phyloP scores from a whole-genome alignment of 352 stramenopile species.

The Phytophthora megakarya region DNA sequence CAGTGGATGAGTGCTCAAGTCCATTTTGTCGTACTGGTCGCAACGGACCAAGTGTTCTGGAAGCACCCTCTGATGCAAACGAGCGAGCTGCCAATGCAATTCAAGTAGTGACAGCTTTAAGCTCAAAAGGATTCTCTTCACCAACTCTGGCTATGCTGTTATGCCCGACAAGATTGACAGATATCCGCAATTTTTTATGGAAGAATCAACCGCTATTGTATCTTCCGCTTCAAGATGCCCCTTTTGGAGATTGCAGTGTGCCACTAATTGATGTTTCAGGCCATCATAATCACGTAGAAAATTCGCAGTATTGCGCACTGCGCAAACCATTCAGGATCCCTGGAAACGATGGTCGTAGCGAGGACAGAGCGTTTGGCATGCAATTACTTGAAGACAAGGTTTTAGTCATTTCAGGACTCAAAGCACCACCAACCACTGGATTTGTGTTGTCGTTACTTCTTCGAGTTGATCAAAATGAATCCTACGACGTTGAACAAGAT shows the following conservation, averaged over 20 bases:
- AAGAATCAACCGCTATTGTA: constrained; percentile 49
- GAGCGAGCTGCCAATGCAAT: constrained; percentile 56
- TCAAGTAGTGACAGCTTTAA: constrained; percentile 48
- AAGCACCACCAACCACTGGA: neutral
- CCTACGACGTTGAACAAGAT: neutral
- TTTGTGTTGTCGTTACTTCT: constrained; percentile 53
- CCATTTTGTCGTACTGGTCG: constrained; percentile 50
- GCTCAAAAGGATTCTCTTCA: constrained; percentile 36
- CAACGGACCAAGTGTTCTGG: neutral
- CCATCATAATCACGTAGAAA: constrained; percentile 43
- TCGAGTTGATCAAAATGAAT: constrained; percentile 37
- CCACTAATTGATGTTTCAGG: constrained; percentile 63
- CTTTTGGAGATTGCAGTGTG: constrained; percentile 1
- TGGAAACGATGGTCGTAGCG: constrained; percentile 1
- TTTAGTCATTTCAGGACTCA: constrained; percentile 20
- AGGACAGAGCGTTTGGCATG: constrained; percentile 36
- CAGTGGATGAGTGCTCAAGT: constrained; percentile 39
- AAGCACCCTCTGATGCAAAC: constrained; percentile 33
- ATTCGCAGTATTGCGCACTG: constrained; percentile 35
- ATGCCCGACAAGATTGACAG: constrained; percentile 32
- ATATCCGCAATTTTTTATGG: constrained; percentile 54
- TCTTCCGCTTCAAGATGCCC: constrained; percentile 62
- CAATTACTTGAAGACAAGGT: constrained; percentile 43
- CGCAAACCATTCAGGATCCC: constrained; percentile 68
- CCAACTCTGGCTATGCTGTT: constrained; percentile 46